Conservation (phyloP, 2,329 filamentous ascomycete species). For the Penicillium sclerotiorum region DNA sequence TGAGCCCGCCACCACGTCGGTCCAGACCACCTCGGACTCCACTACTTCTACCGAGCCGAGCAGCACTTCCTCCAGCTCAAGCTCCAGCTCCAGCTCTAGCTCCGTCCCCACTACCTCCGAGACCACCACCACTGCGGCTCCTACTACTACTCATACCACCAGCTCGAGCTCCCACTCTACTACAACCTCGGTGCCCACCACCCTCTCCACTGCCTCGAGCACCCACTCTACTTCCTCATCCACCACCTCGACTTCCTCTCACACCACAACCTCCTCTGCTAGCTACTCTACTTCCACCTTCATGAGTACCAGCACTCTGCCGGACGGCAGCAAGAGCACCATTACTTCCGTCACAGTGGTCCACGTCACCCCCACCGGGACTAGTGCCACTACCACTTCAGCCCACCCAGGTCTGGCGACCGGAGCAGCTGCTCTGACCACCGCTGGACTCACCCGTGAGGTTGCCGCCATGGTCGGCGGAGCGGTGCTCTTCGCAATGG, state of each 20-base stretch:
- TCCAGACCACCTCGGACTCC: conserved; percentile 9
- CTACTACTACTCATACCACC: conserved; percentile 1
- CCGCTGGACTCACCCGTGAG: conserved; percentile 35
- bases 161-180: conserved; percentile 9
- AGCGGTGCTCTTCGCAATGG: conserved; percentile 44
- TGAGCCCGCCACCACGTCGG: conserved; percentile 19
- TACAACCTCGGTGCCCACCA: conserved; percentile 7
- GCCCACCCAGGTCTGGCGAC: conserved; percentile 45
- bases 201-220: background rate
- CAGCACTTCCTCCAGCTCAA: conserved; percentile 8
- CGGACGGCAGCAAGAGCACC: conserved; percentile 46
- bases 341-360: conserved; percentile 51
- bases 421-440: conserved; percentile 32
- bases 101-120: conserved; percentile 9
- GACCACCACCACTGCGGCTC: background rate
- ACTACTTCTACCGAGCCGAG: conserved; percentile 12
- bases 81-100: conserved; percentile 28
- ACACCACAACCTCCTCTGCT: conserved; percentile 13
- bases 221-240: conserved; percentile 7
- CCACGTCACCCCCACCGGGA: conserved; percentile 33
- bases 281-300: conserved; percentile 43
- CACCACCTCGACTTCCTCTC: background rate
- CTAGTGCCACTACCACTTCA: conserved; percentile 25
- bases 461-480: conserved; percentile 45
- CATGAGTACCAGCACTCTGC: conserved; percentile 44